These are phyloP conservation scores for Aegilops speltoides DNA, from an alignment of 176 grass and related monocot genomes.

Conservation along the genomic window DNA sequence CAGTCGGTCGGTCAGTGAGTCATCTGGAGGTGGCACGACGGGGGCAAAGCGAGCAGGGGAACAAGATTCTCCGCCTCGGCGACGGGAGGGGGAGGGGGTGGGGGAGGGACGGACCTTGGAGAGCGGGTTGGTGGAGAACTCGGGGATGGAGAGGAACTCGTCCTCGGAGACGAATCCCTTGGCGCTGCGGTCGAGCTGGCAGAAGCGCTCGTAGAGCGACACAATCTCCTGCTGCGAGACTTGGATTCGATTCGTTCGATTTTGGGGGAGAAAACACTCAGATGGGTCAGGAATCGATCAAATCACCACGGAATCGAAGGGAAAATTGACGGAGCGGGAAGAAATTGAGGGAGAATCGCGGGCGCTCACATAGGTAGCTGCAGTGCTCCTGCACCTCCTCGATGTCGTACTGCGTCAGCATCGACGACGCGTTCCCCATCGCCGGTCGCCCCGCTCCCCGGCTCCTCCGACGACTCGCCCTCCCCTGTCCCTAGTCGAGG, in stretches of 20 bases:
- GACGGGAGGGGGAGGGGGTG: not conserved
- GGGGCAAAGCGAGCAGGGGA: not conserved
- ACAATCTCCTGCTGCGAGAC: conserved; percentile 98
- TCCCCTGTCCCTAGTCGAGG: not conserved
- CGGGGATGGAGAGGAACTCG: conserved; percentile 91
- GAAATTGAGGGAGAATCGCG: too few species aligned
- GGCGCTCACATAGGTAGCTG: conserved; percentile 58
- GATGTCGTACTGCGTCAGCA: conserved; percentile 89
- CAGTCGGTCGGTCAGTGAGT: not conserved
- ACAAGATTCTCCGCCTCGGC: not conserved
- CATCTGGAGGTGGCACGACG: too few species aligned
- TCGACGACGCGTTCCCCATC: conserved; percentile 84
- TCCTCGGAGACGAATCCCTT: conserved; percentile 93
- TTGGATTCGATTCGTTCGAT: not conserved
- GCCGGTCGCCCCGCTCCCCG: not conserved
- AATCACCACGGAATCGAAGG: not conserved
- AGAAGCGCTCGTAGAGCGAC: conserved; percentile 91
- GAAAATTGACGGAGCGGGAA: not conserved
- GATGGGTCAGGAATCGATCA: not conserved
- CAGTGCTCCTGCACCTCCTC: conserved; percentile 84
- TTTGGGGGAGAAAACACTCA: not conserved
- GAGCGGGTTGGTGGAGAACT: conserved; percentile 91
- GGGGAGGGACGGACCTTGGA: conserved; percentile 41
- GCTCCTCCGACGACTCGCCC: not conserved
- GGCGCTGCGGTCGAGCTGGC: conserved; percentile 80